Evolutionary conservation across 2,329 filamentous ascomycete species (phyloP), one percentile per base, ranked within the genome.

Genomic region (Paracamarosporium sp.): DNA sequence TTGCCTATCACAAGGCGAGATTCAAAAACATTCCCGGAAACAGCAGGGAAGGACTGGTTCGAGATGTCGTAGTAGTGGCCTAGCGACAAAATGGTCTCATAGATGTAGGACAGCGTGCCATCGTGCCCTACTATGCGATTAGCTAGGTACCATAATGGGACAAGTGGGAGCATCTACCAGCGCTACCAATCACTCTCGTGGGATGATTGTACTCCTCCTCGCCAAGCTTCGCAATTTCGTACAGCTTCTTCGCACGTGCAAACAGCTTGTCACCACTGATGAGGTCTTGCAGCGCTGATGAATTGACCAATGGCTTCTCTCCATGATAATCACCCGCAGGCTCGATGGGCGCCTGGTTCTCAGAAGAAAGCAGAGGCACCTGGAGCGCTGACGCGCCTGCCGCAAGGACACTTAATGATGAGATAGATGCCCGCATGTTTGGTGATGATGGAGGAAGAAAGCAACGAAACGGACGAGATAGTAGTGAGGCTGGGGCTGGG

Each of bases 171-270:
- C 63, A 11, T 38, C 4, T 72, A 75, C 73, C 73, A 56, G 63
- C 71, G 61, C 72, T 74, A 25, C 73, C 73, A 44, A 76, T 76
- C 17, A 76, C 72, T 59, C 75, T 71, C 8, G 79, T 75, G n/a
- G 79, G 79, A 44, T 77, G 76, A 50, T 80, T 77, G 66, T 79
- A 78, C 43, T 77, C 78, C 9, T 66, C 64, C 11, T 77, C 74
- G 5, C 77, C 75, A 45, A 79, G 71, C 59, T 80, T 80, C 3
- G 78, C 79, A 40, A 79, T 75, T 53, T 75, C 69, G 48, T 76
- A 78, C 48, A 80, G 57, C 60, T 74, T 71, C 62, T 76, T 71
- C 8, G 75, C 69, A 28, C 73, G 67, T 12, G 55, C 55, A 53
- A 74, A 63, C 28, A 78, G 57, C 22, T 69, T 64, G 13, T 77